Conservation (phyloP, 306 rosid genomes). For the Rosa chinensis region DNA sequence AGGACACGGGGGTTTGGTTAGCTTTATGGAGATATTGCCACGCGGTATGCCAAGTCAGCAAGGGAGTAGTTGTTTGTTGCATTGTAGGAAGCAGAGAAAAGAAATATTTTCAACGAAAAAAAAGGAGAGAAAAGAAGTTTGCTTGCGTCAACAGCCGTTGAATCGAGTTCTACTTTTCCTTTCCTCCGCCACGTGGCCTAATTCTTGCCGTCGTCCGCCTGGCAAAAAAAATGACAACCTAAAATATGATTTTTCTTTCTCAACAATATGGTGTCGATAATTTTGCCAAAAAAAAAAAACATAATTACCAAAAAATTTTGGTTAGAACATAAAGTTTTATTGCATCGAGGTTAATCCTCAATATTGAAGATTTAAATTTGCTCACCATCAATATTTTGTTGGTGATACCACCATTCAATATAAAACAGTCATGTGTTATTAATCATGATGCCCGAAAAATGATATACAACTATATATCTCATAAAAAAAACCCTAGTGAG, state of each 20-base stretch:
- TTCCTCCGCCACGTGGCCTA: not conserved
- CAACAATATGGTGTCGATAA: no score
- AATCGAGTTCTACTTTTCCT: not conserved
- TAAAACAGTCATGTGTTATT: no score
- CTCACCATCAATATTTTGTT: no score
- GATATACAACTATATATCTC: no score
- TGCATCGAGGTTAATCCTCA: no score
- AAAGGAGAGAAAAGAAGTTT: not conserved
- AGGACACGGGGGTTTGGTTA: not conserved
- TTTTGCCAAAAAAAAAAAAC: no score
- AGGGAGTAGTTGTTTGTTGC: not conserved
- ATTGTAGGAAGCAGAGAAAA: not conserved
- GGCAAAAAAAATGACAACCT: not conserved
- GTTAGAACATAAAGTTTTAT: no score
- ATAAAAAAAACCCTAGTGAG: no score
- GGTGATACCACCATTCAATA: no score
- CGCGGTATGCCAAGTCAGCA: slow-evolving; percentile 19
- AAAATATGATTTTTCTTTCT: not conserved
- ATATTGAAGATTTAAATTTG: no score
- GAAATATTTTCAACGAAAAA: not conserved
- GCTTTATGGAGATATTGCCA: not conserved
- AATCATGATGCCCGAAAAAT: no score
- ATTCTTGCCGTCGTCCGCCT: not conserved
- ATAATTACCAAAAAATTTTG: no score
- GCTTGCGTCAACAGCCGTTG: slow-evolving; percentile 16